Evolutionary conservation across 208 protist species (phyloP), one percentile per base, ranked within the genome.

Genomic region (Polymyxa betae): DNA sequence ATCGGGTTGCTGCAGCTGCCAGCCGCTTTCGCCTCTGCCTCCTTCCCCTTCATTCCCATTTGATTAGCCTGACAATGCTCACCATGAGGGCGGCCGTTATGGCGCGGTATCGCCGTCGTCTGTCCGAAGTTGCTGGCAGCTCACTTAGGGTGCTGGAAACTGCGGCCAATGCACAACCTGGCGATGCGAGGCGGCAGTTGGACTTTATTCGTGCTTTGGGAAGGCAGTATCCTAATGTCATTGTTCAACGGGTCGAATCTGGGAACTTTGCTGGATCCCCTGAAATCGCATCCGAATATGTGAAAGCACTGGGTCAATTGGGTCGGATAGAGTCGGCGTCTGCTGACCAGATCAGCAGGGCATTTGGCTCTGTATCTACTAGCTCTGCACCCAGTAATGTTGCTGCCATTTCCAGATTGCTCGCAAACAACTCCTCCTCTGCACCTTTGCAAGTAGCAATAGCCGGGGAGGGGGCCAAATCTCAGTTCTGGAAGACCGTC

Each of bases 251-350:
- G 72, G 60, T 90, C 38, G 44, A 77, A n/a, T 45, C 41, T 0
- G 77, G 90, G 35, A n/a, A 45, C 29, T 90, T 82, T 29, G 90
- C 90, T 78, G 44, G 10, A 0, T 64, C 78, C 45, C 52, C 54
- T 40, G 82, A 38, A 44, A n/a, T 45, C n/a, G 78, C 29, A 10
- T 0, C 38, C n/a, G 90, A 89, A 44, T 92, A 92, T 54, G 0
- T 92, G 52, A 88, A 82, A 0, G 90, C 90, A 10, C 82, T 92
- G 24, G 77, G 45, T 12, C 40, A 45, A 12, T 52, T 82, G 0
- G 77, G 78, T 38, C 16, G 44, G 64, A 24, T 92, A 0, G 35
- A 1, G 1, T 40, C 78, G 32, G 40, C 89, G 35, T 44, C 78
- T 24, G 38, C 35, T 16, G 1, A 44, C 77, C 40, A 91, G 35